These are phyloP conservation scores for Tetrahymena elliotti DNA, from an alignment of 73 alveolate genomes.

Conservation along the genomic window DNA sequence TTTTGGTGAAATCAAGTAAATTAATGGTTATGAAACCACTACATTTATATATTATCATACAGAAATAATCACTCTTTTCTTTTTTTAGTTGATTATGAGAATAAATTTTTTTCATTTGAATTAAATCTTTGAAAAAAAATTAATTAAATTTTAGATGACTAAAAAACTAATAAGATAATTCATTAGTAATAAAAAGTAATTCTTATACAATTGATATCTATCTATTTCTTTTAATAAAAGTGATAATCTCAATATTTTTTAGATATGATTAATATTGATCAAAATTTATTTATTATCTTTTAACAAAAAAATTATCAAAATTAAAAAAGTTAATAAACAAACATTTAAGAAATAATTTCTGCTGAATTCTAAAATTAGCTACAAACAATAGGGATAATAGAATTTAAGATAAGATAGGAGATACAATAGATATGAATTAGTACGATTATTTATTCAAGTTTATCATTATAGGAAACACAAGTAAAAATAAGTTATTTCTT, in stretches of 20 bases:
- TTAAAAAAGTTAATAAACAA: not conserved
- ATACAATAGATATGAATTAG: not conserved
- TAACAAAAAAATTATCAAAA: not conserved
- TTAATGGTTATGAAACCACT: too few relatives aligned
- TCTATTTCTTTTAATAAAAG: not conserved
- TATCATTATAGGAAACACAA: slow-evolving; percentile 41
- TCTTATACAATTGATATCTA: not conserved
- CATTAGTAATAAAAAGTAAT: too few relatives aligned
- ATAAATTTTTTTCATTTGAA: too few relatives aligned
- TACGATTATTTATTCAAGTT: slow-evolving; percentile 37
- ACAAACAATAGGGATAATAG: too few relatives aligned
- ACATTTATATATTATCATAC: too few relatives aligned
- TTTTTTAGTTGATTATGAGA: too few relatives aligned
- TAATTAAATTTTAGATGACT: not conserved
- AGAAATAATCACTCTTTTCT: too few relatives aligned
- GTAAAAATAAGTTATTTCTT: not conserved
- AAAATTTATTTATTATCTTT: not conserved
- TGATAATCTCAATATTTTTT: not conserved
- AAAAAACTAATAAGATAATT: not conserved
- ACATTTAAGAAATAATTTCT: not conserved
- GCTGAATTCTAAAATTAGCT: too few relatives aligned
- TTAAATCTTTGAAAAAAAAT: not conserved
- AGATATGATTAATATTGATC: not conserved
- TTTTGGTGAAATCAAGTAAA: too few relatives aligned
- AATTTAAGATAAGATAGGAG: not conserved